Evolutionary conservation across 257 asterid species (phyloP).

Genomic region (Solanum dulcamara): DNA sequence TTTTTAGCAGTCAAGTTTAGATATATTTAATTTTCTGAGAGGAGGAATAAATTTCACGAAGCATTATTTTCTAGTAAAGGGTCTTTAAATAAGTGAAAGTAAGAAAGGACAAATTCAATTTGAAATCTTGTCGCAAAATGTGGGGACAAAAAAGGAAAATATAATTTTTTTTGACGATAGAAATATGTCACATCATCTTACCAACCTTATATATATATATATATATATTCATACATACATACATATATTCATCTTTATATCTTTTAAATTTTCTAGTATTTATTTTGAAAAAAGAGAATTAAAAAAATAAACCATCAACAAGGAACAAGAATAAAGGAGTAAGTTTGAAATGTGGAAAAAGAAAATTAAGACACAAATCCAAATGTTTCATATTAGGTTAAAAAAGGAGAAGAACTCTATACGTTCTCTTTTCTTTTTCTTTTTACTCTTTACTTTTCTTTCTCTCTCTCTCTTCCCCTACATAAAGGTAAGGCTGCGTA

Average conservation of each 20-base stretch:
- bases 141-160: not conserved
- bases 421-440: not conserved
- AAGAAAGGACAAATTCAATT: not conserved
- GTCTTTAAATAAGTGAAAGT: not conserved
- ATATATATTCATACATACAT: not conserved
- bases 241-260: not conserved
- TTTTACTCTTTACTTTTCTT: not conserved
- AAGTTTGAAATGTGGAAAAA: not conserved
- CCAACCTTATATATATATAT: not conserved
- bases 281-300: not conserved
- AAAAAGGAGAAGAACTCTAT: not conserved
- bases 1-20: not conserved
- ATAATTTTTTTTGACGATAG: not conserved
- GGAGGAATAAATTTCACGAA: not conserved
- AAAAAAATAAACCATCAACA: not conserved
- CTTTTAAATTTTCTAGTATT: not conserved
- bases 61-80: not conserved
- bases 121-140: not conserved
- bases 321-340: not conserved
- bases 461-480: not conserved
- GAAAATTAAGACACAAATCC: not conserved
- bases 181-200: not conserved
- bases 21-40: not conserved
- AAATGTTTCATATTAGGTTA: not conserved
- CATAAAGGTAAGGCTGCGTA: no score